Evolutionary conservation across 768 basidiomycete species (phyloP).

Genomic region (Boletus reticulatus): DNA sequence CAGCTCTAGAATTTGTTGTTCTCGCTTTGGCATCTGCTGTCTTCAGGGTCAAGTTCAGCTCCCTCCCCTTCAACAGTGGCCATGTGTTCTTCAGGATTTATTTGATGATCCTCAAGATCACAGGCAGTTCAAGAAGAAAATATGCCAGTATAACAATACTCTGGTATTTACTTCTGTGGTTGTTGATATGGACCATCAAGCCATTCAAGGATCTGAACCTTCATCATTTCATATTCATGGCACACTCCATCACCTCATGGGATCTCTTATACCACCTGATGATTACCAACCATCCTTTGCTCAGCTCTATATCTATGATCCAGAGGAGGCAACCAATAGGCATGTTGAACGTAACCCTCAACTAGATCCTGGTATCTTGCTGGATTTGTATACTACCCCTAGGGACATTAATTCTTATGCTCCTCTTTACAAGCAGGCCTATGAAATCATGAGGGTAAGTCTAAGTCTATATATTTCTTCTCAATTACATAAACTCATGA

Average conservation of each 20-base stretch:
- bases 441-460: slow-evolving; percentile 25
- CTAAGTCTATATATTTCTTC: no score
- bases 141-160: slow-evolving; percentile 38
- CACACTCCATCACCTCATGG: slow-evolving; percentile 36
- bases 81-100: slow-evolving; percentile 7
- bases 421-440: neutral
- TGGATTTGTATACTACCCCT: no score
- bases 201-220: slow-evolving; percentile 18
- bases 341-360: no score
- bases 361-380: no score
- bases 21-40: slow-evolving; percentile 30
- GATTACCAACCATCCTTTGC: slow-evolving; percentile 30
- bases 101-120: slow-evolving; percentile 13
- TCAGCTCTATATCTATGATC: slow-evolving; percentile 42
- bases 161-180: slow-evolving; percentile 8
- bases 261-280: slow-evolving; percentile 27
- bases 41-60: slow-evolving; percentile 26
- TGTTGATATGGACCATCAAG: neutral
- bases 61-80: slow-evolving; percentile 17
- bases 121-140: slow-evolving; percentile 29
- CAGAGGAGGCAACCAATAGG: no score
- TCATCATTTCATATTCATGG: slow-evolving; percentile 28
- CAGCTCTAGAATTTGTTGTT: neutral
- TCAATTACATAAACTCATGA: no score
- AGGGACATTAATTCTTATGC: no score